These are phyloP conservation scores for Trifolium dubium DNA, from an alignment of 306 rosid genomes.

Conservation along the genomic window DNA sequence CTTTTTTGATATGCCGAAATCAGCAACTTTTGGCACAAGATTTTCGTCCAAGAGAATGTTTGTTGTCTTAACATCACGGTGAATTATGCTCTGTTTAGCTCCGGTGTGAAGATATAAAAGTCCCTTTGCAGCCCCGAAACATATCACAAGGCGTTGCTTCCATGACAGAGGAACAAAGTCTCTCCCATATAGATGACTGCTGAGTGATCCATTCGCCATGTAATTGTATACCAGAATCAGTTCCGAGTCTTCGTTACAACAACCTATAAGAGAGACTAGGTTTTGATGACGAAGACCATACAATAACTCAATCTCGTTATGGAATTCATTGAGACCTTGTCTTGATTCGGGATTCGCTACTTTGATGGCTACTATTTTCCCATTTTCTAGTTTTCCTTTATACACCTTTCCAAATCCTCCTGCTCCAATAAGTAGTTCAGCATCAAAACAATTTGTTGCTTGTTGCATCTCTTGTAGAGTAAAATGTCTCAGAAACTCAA, in stretches of 20 bases:
- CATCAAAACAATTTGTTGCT: slow-evolving; percentile 67
- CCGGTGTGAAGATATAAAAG: slow-evolving; percentile 34
- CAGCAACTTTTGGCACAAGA: slow-evolving; percentile 53
- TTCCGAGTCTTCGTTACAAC: slow-evolving; percentile 14
- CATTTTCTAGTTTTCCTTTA: slow-evolving; percentile 54
- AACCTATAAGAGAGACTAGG: slow-evolving; percentile 34
- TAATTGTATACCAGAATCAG: slow-evolving; percentile 30
- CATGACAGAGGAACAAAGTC: slow-evolving; percentile 21
- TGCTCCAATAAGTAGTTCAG: slow-evolving; percentile 54
- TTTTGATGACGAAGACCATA: slow-evolving; percentile 28
- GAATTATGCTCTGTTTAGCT: slow-evolving; percentile 35
- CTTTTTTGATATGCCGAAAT: slow-evolving; percentile 52
- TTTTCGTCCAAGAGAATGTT: slow-evolving; percentile 47
- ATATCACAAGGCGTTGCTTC: slow-evolving; percentile 37
- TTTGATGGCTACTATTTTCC: slow-evolving; percentile 47
- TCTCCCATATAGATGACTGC: background rate
- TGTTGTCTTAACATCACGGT: slow-evolving; percentile 36
- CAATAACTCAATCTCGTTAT: slow-evolving; percentile 33
- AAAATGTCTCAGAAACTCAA: background rate
- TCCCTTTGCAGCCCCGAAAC: slow-evolving; percentile 32
- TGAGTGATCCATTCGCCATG: slow-evolving; percentile 34
- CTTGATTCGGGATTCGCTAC: slow-evolving; percentile 22
- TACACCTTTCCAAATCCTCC: slow-evolving; percentile 75
- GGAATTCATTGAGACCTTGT: slow-evolving; percentile 37
- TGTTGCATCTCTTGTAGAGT: slow-evolving; percentile 39